Conservation (phyloP, 805 yeast genomes). For the Lachancea fermentati region DNA sequence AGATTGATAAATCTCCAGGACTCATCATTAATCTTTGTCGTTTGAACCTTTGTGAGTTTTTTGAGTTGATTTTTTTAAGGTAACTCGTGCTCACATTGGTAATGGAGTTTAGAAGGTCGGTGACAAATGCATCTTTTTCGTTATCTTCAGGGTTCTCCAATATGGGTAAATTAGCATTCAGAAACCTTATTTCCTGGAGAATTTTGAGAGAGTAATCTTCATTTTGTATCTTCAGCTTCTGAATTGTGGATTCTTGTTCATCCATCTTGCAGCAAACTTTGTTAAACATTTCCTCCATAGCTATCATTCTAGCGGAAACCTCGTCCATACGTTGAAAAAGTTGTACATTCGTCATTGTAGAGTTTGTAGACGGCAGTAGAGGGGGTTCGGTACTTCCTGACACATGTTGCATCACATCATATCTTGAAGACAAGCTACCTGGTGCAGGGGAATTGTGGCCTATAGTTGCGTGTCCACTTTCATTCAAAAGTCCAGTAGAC, state of each 20-base stretch:
- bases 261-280: constrained; percentile 21
- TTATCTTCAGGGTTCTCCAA: constrained; percentile 6
- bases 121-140: constrained; percentile 18
- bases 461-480: not conserved
- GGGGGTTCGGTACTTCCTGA: constrained; percentile 6
- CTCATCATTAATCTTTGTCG: constrained; percentile 8
- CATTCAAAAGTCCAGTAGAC: not conserved
- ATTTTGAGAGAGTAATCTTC: constrained; percentile 2
- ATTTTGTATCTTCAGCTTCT: constrained; percentile 10
- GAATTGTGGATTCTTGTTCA: constrained; percentile 17
- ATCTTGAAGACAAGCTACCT: constrained; percentile 1
- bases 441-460: not conserved
- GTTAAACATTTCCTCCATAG: constrained; percentile 29
- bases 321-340: constrained; percentile 33
- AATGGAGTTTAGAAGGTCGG: constrained; percentile 28
- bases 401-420: constrained; percentile 6
- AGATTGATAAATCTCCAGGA: constrained; percentile 1
- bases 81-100: constrained; percentile 27
- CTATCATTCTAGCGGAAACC: constrained; percentile 21
- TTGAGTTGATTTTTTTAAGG: constrained; percentile 15
- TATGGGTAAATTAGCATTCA: constrained; percentile 1
- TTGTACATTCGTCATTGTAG: constrained; percentile 14
- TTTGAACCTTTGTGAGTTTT: constrained; percentile 7
- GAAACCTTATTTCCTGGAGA: constrained; percentile 4
- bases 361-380: constrained; percentile 1